These are phyloP conservation scores for Globisporangium spinosum DNA, from an alignment of 352 stramenopile genomes.

Conservation along the genomic window DNA sequence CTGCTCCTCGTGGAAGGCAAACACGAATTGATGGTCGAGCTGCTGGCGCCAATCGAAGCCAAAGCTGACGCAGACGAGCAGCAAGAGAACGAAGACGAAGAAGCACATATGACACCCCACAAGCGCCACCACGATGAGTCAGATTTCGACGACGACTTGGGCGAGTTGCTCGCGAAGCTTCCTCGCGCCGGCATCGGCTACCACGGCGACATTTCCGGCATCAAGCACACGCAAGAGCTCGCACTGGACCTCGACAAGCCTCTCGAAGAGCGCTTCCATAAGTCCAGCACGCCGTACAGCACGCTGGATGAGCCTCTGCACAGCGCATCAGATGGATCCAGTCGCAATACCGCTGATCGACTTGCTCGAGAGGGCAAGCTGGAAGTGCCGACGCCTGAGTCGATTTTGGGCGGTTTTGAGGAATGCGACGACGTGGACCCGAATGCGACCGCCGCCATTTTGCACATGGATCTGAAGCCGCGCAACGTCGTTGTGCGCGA, in stretches of 20 bases:
- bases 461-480: conserved; percentile 38
- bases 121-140: conserved; percentile 59
- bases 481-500: conserved; percentile 32
- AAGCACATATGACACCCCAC: conserved; percentile 22
- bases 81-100: conserved; percentile 1
- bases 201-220: conserved; percentile 57
- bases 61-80: background rate
- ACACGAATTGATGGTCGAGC: conserved; percentile 46
- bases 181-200: conserved; percentile 77
- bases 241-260: conserved; percentile 44
- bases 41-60: conserved; percentile 3
- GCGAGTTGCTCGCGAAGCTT: conserved; percentile 56
- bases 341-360: conserved; percentile 13
- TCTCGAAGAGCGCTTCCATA: conserved; percentile 71
- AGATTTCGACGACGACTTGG: conserved; percentile 51
- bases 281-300: conserved; percentile 74
- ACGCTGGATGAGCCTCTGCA: conserved; percentile 59
- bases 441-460: conserved; percentile 56
- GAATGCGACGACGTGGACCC: conserved; percentile 78
- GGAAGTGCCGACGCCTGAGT: conserved; percentile 69
- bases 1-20: conserved; percentile 58
- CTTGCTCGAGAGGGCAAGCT: conserved; percentile 35
- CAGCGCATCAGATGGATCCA: conserved; percentile 31
- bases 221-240: conserved; percentile 51
- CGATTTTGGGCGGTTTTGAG: conserved; percentile 74